Conservation (phyloP, 176 grass and related monocot genomes). For the Miscanthus lutarioriparius region DNA sequence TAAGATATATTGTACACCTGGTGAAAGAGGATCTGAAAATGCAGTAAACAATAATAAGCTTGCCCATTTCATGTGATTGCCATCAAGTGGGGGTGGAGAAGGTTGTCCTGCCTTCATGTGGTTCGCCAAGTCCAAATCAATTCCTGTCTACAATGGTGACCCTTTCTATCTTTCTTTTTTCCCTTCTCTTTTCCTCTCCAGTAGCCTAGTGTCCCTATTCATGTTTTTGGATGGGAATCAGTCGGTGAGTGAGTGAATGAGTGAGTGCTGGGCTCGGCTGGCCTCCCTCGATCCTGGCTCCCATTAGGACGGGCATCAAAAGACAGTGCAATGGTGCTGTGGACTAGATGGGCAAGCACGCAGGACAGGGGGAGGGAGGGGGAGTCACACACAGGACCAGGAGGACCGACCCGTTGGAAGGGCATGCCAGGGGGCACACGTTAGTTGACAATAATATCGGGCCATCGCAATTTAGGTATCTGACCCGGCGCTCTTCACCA, state of each 20-base stretch:
- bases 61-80: slow-evolving; percentile 31
- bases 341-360: slow-evolving; percentile 49
- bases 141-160: slow-evolving; percentile 38
- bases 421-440: slow-evolving; percentile 51
- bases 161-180: slow-evolving; percentile 13
- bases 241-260: background rate
- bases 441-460: slow-evolving; percentile 59
- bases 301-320: slow-evolving; percentile 35
- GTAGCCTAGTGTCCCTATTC: slow-evolving; percentile 39
- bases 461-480: slow-evolving; percentile 52
- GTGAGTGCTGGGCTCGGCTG: slow-evolving; percentile 6
- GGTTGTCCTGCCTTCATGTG: slow-evolving; percentile 37
- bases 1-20: background rate
- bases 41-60: background rate
- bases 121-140: slow-evolving; percentile 33
- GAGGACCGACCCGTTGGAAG: slow-evolving; percentile 45
- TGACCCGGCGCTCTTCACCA: slow-evolving; percentile 32
- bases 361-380: background rate
- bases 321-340: slow-evolving; percentile 42
- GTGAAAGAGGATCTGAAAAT: background rate
- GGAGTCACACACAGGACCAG: background rate
- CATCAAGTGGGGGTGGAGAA: slow-evolving; percentile 27
- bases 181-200: slow-evolving; percentile 14
- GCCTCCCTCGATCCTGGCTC: slow-evolving; percentile 37
- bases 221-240: slow-evolving; percentile 18